These are phyloP conservation scores for Thermothelomyces thermophilus DNA, from an alignment of 2,329 filamentous ascomycete genomes.

Conservation along the genomic window DNA sequence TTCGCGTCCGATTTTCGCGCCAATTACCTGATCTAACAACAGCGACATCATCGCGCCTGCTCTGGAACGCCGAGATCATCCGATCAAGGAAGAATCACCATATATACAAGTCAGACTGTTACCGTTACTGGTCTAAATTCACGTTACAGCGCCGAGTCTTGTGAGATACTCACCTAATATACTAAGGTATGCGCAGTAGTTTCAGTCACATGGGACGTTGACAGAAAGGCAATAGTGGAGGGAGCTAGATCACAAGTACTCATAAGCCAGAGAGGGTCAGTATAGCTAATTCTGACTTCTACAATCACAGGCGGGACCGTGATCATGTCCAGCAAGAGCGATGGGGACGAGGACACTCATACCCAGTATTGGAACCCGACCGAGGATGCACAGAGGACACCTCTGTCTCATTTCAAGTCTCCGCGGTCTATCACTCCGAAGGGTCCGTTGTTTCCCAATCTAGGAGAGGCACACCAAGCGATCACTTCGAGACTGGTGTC, in stretches of 20 bases:
- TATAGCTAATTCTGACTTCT: neutral
- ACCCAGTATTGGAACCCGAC: slow-evolving; percentile 19
- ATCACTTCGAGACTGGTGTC: slow-evolving; percentile 30
- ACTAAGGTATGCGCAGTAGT: no score
- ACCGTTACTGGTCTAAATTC: no score
- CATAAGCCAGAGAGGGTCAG: no score
- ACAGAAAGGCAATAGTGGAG: no score
- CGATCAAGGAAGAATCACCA: neutral
- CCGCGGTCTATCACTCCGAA: slow-evolving; percentile 26
- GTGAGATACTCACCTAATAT: no score
- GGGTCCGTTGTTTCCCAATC: slow-evolving; percentile 31
- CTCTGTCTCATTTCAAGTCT: neutral
- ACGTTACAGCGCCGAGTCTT: no score
- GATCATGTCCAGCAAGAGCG: slow-evolving; percentile 6
- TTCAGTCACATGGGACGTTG: no score
- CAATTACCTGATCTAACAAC: neutral
- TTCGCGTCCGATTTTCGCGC: neutral
- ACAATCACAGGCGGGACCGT: neutral
- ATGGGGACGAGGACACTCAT: neutral
- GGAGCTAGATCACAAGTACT: no score
- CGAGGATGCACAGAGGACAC: slow-evolving; percentile 12
- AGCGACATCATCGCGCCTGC: neutral
- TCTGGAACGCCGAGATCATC: neutral
- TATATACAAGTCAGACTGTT: no score
- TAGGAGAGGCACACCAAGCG: slow-evolving; percentile 35